Evolutionary conservation across 2,329 filamentous ascomycete species (phyloP).

Genomic region (Leptographium procerum): DNA sequence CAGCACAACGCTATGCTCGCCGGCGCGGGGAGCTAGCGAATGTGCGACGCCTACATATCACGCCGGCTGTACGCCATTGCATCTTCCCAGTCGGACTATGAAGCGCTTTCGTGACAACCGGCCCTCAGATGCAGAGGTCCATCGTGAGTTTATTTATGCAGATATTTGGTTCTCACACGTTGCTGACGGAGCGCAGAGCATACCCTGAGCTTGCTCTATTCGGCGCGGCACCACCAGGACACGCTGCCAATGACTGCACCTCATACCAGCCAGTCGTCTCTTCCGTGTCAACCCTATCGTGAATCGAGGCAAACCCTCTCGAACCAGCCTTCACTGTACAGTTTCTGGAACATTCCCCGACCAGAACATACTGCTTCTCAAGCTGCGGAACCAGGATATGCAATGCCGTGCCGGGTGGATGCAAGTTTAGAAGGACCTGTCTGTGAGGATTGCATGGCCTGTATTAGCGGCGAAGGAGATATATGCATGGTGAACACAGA

Average conservation of each 20-base stretch:
- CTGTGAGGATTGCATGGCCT: slow-evolving; percentile 42
- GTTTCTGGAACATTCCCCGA: slow-evolving; percentile 44
- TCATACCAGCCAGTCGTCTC: neutral
- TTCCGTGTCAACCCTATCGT: neutral
- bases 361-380: neutral
- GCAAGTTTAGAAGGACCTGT: neutral
- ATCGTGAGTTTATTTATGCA: slow-evolving; percentile 31
- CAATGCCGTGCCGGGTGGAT: neutral
- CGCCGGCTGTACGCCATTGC: slow-evolving; percentile 23
- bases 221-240: slow-evolving; percentile 22
- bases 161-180: neutral
- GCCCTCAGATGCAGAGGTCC: slow-evolving; percentile 42
- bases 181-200: slow-evolving; percentile 28
- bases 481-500: slow-evolving; percentile 27
- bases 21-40: slow-evolving; percentile 15
- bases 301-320: slow-evolving; percentile 6
- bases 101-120: slow-evolving; percentile 50
- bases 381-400: no score
- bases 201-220: slow-evolving; percentile 47
- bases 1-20: slow-evolving; percentile 29
- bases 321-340: slow-evolving; percentile 43
- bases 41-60: slow-evolving; percentile 5
- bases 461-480: slow-evolving; percentile 21
- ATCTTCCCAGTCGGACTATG: slow-evolving; percentile 45
- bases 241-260: no score